phyloP scores from a whole-genome alignment of 176 grass and related monocot genomes.

The Rhynchospora breviuscula region DNA sequence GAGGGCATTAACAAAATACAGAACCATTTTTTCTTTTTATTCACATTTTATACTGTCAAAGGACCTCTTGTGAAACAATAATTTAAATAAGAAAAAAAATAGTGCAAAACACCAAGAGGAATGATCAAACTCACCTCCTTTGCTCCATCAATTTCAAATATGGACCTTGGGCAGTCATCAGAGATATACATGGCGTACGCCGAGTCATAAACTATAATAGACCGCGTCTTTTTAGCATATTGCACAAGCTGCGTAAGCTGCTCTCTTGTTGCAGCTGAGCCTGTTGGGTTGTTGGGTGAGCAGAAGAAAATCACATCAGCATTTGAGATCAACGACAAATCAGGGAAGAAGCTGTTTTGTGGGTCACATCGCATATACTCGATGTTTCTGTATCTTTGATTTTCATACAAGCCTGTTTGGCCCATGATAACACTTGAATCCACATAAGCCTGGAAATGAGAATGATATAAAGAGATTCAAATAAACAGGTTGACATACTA shows the following conservation, averaged over 20 bases:
- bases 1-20: not conserved
- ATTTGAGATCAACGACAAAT: slow-evolving; percentile 55
- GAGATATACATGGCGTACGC: slow-evolving; percentile 75
- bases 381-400: slow-evolving; percentile 71
- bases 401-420: slow-evolving; percentile 74
- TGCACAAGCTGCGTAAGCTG: slow-evolving; percentile 68
- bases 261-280: slow-evolving; percentile 67
- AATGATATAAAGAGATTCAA: not conserved
- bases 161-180: slow-evolving; percentile 54
- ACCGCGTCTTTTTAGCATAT: slow-evolving; percentile 80
- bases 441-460: slow-evolving; percentile 67
- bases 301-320: slow-evolving; percentile 95
- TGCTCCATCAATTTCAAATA: slow-evolving; percentile 95
- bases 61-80: not conserved
- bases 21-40: not conserved
- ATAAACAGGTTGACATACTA: not conserved
- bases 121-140: slow-evolving; percentile 51
- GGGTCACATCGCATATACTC: slow-evolving; percentile 89
- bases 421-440: slow-evolving; percentile 93
- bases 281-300: slow-evolving; percentile 94
- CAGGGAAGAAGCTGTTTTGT: slow-evolving; percentile 86
- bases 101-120: not conserved
- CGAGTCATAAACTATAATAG: slow-evolving; percentile 92
- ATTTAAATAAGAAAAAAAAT: not conserved
- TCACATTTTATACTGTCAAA: not conserved